Evolutionary conservation across 371 early-diverging fungal species (phyloP).

Genomic region (Funneliformis caledonium): DNA sequence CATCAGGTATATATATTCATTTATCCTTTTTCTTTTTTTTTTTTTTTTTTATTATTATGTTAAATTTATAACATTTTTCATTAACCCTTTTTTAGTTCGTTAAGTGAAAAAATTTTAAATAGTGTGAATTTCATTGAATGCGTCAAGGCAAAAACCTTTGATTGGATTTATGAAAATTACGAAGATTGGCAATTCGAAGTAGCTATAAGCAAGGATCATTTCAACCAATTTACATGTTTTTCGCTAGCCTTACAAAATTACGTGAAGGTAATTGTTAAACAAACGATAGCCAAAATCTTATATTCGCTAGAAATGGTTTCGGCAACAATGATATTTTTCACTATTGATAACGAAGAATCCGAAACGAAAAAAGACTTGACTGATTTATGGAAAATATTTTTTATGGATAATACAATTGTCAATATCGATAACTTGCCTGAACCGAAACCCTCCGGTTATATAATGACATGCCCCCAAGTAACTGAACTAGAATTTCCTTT

Average conservation of each 20-base stretch:
- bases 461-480: neutral
- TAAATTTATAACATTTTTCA: neutral
- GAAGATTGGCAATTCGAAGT: slow-evolving; percentile 32
- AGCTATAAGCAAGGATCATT: neutral
- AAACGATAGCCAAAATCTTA: slow-evolving; percentile 31
- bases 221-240: slow-evolving; percentile 30
- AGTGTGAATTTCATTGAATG: neutral
- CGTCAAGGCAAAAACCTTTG: neutral
- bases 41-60: too few species aligned
- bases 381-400: slow-evolving; percentile 19
- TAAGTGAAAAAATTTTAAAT: neutral
- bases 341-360: neutral
- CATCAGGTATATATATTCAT: neutral
- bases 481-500: slow-evolving; percentile 34
- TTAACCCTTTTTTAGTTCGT: neutral
- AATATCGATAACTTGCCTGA: neutral
- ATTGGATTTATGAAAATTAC: slow-evolving; percentile 24
- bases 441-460: neutral
- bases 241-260: slow-evolving; percentile 22
- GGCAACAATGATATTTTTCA: slow-evolving; percentile 18
- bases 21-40: too few species aligned
- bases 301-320: slow-evolving; percentile 31
- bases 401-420: slow-evolving; percentile 3
- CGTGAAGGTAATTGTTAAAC: slow-evolving; percentile 6
- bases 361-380: neutral